These are phyloP conservation scores for Arabidopsis arenosa DNA, from an alignment of 345 rosid species.

Conservation along the genomic window DNA sequence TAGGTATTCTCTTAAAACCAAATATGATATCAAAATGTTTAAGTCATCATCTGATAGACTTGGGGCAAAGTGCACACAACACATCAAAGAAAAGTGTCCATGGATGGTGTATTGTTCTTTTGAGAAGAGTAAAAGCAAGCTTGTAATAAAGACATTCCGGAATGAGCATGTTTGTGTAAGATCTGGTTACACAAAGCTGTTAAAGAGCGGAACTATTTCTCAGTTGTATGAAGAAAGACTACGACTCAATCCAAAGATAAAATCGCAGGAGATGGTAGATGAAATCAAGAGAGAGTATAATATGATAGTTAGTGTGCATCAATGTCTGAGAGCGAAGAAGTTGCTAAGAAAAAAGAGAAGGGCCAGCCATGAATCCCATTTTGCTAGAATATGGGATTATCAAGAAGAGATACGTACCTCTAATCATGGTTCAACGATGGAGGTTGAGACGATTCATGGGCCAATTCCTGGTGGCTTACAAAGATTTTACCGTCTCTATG, in stretches of 20 bases:
- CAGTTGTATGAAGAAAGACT: too few relatives aligned
- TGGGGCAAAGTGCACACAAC: constrained; percentile 8
- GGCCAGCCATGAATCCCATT: background rate
- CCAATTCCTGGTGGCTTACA: background rate
- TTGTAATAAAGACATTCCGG: too few relatives aligned
- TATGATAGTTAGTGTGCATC: too few relatives aligned
- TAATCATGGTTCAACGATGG: background rate
- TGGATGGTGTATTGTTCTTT: too few relatives aligned
- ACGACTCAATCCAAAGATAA: too few relatives aligned
- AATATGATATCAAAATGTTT: background rate
- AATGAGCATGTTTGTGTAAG: too few relatives aligned
- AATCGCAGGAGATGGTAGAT: too few relatives aligned
- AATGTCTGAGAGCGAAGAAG: background rate
- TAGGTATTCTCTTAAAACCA: background rate
- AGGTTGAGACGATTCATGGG: background rate
- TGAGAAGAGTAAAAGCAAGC: too few relatives aligned
- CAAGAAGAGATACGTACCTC: background rate
- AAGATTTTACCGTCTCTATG: background rate
- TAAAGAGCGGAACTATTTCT: too few relatives aligned
- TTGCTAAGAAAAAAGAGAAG: background rate
- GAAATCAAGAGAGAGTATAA: too few relatives aligned
- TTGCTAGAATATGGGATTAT: constrained; percentile 3
- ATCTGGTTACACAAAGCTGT: too few relatives aligned
- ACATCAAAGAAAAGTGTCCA: background rate
- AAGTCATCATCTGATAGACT: background rate